Conservation (phyloP, 164 flowering plant species). For the grape (Vitis vinifera) region ASM3070453v1 NC_081813.1:223001-223500, state of each 20-base stretch:
- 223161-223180: conserved; percentile 47
- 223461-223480: conserved; percentile 74
- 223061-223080: no score
- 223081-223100: no score
- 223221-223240: conserved; percentile 77
- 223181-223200: conserved; percentile 98
- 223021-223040: no score
- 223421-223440: conserved; percentile 65
- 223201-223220: conserved; percentile 84
- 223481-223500: conserved; percentile 77
- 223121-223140: neutral
- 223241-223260: conserved; percentile 81
- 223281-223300: conserved; percentile 62
- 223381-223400: conserved; percentile 79
- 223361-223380: conserved; percentile 63
- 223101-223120: no score
- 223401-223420: conserved; percentile 78
- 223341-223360: conserved; percentile 85
- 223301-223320: conserved; percentile 65
- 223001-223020: no score
- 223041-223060: no score
- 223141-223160: neutral
- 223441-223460: conserved; percentile 78
- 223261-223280: conserved; percentile 45
- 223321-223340: conserved; percentile 63